Conservation (phyloP, 352 stramenopile genomes). For the Globisporangium carolinianum region DNA sequence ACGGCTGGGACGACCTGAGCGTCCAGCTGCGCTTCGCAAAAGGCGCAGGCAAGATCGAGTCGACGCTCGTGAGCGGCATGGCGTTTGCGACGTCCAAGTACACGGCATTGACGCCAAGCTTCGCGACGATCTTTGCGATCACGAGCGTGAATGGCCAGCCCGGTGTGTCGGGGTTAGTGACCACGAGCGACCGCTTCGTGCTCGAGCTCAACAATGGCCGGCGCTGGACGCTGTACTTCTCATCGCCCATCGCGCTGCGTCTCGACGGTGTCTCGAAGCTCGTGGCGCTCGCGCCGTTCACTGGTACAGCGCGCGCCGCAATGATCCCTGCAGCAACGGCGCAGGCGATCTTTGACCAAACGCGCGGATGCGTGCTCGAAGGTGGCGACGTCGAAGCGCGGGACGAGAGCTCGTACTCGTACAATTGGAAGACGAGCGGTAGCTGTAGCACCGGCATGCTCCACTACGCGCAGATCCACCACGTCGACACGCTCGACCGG, state of each 20-base stretch:
- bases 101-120: slow-evolving; percentile 29
- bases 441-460: slow-evolving; percentile 42
- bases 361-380: slow-evolving; percentile 33
- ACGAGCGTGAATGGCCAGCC: slow-evolving; percentile 35
- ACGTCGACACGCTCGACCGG: slow-evolving; percentile 46
- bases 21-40: slow-evolving; percentile 42
- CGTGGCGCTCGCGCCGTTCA: slow-evolving; percentile 23
- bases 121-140: slow-evolving; percentile 39
- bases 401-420: slow-evolving; percentile 40
- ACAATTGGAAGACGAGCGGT: slow-evolving; percentile 51
- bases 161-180: slow-evolving; percentile 1
- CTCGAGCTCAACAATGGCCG: slow-evolving; percentile 40
- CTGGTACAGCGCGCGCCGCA: slow-evolving; percentile 23
- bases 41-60: slow-evolving; percentile 28
- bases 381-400: slow-evolving; percentile 34
- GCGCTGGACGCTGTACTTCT: slow-evolving; percentile 57
- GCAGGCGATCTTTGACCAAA: slow-evolving; percentile 30
- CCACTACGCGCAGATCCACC: slow-evolving; percentile 56
- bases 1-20: slow-evolving; percentile 43
- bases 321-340: slow-evolving; percentile 26
- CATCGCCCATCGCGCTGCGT: slow-evolving; percentile 21
- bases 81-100: slow-evolving; percentile 54
- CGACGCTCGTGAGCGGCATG: slow-evolving; percentile 56
- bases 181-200: slow-evolving; percentile 35
- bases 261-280: slow-evolving; percentile 31